Base-by-base conservation (phyloP, 768 basidiomycete species). In the Suillus subalutaceus region DNA sequence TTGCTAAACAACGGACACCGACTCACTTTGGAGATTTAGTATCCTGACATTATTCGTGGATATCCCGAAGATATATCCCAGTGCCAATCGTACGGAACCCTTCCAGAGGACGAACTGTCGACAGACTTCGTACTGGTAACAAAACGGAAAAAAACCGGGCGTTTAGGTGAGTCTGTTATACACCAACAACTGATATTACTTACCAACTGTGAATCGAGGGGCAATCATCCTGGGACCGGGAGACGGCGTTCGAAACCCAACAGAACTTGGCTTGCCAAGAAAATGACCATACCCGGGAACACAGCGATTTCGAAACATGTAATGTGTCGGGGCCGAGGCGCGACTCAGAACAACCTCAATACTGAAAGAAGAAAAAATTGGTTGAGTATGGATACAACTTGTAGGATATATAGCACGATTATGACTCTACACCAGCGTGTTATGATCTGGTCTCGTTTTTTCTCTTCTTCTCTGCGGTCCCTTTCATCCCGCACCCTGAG, bases 21-120 rank as follows among this genome's bases (percentile, higher is more conserved):
- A 67, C 75, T 18, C 67, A 75, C 75, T 66, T 69, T 58, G 74
- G 74, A 1, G 63, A 46, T 30, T 66, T 35, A n/a, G 20, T 30
- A 30, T 20, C 59, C 10, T 60, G 59, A 12, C 26, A 60, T 43
- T 12, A 26, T 20, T 30, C 40, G 2, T 12, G 18, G 18, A 4
- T 43, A 18, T 60, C 26, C 18, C 41, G 40, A 1, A 60, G 59
- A 60, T 60, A 30, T 60, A 43, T 20, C 18, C 59, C 59, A 43
- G 40, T 60, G 41, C 59, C 41, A 30, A 60, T 43, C n/a, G 26
- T 18, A 60, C 6, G 30, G 41, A 60, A 60, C 10, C 59, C 59
- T 60, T 60, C 41, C 41, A 43, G 3, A 30, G 18, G 20, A 23
- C 18, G 18, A 60, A 12, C 26, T 20, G 26, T 60, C 3, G 59